phyloP scores from a whole-genome alignment of 2,329 filamentous ascomycete genomes.

The Ilyonectria destructans region DNA sequence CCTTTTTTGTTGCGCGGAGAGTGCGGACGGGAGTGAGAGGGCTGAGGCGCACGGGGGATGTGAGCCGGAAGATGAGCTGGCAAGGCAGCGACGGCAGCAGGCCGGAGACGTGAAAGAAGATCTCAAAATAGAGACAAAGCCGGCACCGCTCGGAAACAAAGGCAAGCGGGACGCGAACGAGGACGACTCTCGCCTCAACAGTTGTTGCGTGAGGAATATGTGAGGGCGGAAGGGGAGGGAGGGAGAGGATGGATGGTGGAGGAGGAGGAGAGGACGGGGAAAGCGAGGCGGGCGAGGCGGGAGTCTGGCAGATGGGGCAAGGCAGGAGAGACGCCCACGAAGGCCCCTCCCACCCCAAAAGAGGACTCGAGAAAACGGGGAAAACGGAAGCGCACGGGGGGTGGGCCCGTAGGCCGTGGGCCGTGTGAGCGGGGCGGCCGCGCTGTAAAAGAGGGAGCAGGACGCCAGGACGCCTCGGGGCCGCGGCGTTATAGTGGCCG shows the following conservation, averaged over 20 bases:
- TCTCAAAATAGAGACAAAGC: conserved; percentile 1
- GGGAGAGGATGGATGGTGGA: conserved; percentile 6
- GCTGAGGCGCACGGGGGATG: conserved; percentile 15
- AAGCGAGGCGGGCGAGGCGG: conserved; percentile 26
- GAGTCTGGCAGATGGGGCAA: conserved; percentile 19
- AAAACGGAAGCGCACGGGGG: conserved; percentile 33
- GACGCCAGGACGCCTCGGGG: conserved; percentile 14
- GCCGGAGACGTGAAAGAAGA: conserved; percentile 14
- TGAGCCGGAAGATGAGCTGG: conserved; percentile 22
- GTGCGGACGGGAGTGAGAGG: conserved; percentile 16
- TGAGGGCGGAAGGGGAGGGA: not conserved
- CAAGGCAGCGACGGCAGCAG: conserved; percentile 24
- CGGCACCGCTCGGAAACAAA: conserved; percentile 21
- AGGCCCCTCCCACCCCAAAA: conserved; percentile 12
- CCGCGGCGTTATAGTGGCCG: conserved; percentile 23
- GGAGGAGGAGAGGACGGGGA: conserved; percentile 28
- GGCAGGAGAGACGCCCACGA: conserved; percentile 10
- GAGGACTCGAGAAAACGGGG: conserved; percentile 24
- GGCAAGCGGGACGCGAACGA: conserved; percentile 15
- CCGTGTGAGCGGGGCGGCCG: conserved; percentile 27
- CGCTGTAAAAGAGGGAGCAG: conserved; percentile 15
- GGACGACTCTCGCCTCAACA: not conserved
- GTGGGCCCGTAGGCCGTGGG: conserved; percentile 33
- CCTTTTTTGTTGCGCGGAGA: not conserved
- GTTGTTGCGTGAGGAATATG: conserved; percentile 8